phyloP scores from a whole-genome alignment of 1,284 basidiomycete species.

The Trichosporon asahii region DNA sequence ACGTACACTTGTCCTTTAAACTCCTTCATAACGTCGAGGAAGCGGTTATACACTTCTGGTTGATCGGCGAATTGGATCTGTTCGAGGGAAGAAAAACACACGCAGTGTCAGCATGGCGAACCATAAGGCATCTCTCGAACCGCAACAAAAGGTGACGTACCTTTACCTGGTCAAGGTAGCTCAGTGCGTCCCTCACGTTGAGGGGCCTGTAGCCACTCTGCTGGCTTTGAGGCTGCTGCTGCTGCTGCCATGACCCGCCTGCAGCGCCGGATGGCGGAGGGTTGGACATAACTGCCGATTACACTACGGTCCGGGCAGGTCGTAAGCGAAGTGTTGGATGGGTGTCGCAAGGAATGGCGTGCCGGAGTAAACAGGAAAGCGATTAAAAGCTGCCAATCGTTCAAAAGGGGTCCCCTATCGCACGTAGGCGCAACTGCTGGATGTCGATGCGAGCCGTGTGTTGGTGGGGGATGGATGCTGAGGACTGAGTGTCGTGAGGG shows the following conservation, averaged over 20 bases:
- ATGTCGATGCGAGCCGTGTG: constrained; percentile 2
- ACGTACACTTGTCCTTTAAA: constrained; percentile 91
- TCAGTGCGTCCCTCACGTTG: constrained; percentile 75
- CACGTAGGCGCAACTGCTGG: constrained; percentile 5
- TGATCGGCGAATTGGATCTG: constrained; percentile 78
- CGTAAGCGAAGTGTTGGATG: background rate
- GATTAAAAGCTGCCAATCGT: background rate
- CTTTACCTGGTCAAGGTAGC: constrained; percentile 96
- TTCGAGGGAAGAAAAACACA: constrained; percentile 1
- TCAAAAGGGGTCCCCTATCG: background rate
- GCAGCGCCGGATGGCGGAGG: constrained; percentile 21
- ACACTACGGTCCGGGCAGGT: background rate
- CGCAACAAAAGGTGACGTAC: constrained; percentile 36
- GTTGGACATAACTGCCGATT: constrained; percentile 19
- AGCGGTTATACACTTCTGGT: constrained; percentile 95
- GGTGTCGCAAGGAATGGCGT: background rate
- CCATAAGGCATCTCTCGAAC: background rate
- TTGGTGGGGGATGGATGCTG: constrained; percentile 5
- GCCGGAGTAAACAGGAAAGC: background rate
- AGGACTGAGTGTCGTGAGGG: background rate
- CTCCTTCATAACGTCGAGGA: constrained; percentile 99
- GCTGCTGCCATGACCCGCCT: constrained; percentile 17
- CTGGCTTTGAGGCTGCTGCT: constrained; percentile 11
- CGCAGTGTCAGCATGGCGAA: constrained; percentile 5
- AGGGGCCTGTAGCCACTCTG: constrained; percentile 44